phyloP scores from a whole-genome alignment of 2,329 filamentous ascomycete species.

The Venturiaceae sp. region DNA sequence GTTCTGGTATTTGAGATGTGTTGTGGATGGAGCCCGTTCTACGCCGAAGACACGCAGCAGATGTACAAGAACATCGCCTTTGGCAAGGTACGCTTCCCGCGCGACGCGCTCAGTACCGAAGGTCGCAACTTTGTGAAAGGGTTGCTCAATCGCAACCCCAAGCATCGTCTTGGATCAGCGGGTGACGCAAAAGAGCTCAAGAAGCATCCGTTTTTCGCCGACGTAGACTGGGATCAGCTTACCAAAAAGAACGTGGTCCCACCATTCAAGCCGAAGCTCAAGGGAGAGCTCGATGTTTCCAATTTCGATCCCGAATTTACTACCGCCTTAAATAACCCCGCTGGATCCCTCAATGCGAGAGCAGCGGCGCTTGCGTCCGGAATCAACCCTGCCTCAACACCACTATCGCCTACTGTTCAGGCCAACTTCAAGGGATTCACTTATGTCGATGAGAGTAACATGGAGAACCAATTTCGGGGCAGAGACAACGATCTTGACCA shows the following conservation, averaged over 20 bases:
- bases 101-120: constrained; percentile 88
- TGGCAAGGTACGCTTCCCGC: constrained; percentile 92
- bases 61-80: constrained; percentile 99
- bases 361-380: constrained; percentile 79
- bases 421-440: constrained; percentile 98
- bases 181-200: constrained; percentile 92
- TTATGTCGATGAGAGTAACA: constrained; percentile 93
- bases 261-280: constrained; percentile 95
- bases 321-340: constrained; percentile 77
- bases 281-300: constrained; percentile 90
- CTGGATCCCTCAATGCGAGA: constrained; percentile 75
- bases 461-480: constrained; percentile 67
- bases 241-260: constrained; percentile 87
- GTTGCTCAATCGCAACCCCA: constrained; percentile 90
- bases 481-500: constrained; percentile 32
- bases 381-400: constrained; percentile 75
- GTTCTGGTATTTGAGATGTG: constrained; percentile 99
- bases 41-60: constrained; percentile 96
- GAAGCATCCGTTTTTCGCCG: constrained; percentile 85
- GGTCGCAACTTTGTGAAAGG: constrained; percentile 98
- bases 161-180: constrained; percentile 83
- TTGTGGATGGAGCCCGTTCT: constrained; percentile 98
- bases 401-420: constrained; percentile 88
- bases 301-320: constrained; percentile 99
- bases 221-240: constrained; percentile 86